These are phyloP conservation scores for Phytophthora citrophthora DNA, from an alignment of 352 stramenopile species.

Conservation along the genomic window DNA sequence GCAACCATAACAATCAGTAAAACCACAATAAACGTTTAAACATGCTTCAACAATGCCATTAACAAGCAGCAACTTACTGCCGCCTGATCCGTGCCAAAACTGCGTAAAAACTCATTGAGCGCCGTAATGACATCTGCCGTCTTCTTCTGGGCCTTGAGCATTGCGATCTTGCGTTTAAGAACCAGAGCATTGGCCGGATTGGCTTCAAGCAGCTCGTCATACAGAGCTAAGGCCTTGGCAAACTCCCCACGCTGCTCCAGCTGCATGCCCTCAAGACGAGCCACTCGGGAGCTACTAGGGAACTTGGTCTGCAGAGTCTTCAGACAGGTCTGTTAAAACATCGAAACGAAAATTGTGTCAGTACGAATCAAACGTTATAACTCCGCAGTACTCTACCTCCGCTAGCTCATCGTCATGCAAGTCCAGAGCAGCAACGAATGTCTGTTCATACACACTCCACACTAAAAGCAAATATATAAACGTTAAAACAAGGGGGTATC, in stretches of 20 bases:
- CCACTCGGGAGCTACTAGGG: conserved; percentile 62
- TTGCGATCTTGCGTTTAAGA: conserved; percentile 68
- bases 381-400: conserved; percentile 16
- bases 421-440: conserved; percentile 69
- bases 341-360: background rate
- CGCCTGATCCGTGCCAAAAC: conserved; percentile 61
- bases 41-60: background rate
- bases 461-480: conserved; percentile 26
- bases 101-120: conserved; percentile 66
- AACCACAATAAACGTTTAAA: conserved; percentile 15
- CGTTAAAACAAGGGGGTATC: conserved; percentile 19
- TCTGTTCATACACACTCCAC: conserved; percentile 75
- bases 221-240: conserved; percentile 58
- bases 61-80: conserved; percentile 36
- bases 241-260: conserved; percentile 66
- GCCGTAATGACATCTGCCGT: conserved; percentile 56
- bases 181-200: conserved; percentile 69
- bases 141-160: conserved; percentile 72
- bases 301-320: conserved; percentile 63
- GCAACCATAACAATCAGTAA: background rate
- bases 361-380: background rate
- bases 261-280: conserved; percentile 63
- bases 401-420: conserved; percentile 61
- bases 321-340: conserved; percentile 35
- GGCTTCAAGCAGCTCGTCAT: conserved; percentile 59